Evolutionary conservation across 169 alveolate species (phyloP).

Genomic region (Cryptosporidium sp.): DNA sequence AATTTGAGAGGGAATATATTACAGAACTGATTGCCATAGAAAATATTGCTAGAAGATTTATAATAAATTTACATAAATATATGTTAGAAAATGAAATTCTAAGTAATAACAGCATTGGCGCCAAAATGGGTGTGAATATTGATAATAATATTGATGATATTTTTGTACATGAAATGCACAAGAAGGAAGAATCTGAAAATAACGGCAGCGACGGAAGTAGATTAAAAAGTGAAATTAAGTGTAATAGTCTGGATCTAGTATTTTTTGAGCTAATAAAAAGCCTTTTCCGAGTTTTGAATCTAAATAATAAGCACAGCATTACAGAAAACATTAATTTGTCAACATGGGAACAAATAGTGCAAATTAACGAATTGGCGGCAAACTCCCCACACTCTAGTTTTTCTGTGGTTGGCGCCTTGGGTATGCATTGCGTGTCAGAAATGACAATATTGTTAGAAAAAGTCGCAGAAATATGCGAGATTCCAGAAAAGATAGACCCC

Average conservation of each 20-base stretch:
- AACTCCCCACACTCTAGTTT: neutral
- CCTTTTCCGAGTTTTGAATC: conserved; percentile 28
- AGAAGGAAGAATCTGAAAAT: neutral
- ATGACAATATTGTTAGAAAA: conserved; percentile 9
- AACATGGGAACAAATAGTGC: conserved; percentile 51
- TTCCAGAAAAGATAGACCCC: conserved; percentile 72
- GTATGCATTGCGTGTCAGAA: conserved; percentile 19
- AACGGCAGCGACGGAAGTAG: neutral
- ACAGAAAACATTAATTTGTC: conserved; percentile 37
- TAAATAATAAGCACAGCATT: conserved; percentile 3
- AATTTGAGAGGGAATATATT: conserved; percentile 44
- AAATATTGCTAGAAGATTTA: conserved; percentile 52
- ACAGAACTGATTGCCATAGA: conserved; percentile 53
- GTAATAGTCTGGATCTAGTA: neutral
- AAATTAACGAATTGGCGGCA: conserved; percentile 6
- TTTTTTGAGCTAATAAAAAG: conserved; percentile 35
- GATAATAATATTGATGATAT: neutral
- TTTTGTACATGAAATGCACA: neutral
- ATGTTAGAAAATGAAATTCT: conserved; percentile 29
- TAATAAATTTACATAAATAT: conserved; percentile 21
- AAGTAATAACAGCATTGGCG: neutral
- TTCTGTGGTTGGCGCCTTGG: conserved; percentile 40
- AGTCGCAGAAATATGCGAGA: conserved; percentile 20
- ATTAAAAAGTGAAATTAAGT: neutral
- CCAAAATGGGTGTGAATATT: neutral